phyloP scores from a whole-genome alignment of 306 rosid species.

The Hippophae tibetana region DNA sequence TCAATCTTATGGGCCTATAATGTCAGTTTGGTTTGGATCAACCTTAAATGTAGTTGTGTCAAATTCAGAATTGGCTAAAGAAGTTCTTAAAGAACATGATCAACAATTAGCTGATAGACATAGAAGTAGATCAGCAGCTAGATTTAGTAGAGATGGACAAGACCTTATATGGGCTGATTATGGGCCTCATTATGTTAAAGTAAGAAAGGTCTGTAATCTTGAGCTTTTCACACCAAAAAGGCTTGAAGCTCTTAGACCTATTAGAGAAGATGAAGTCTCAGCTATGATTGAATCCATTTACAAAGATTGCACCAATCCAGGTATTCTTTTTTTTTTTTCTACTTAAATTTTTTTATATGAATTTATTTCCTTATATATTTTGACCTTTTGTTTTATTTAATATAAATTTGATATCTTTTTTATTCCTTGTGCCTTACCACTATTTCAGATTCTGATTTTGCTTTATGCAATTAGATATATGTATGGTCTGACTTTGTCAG shows the following conservation, averaged over 20 bases:
- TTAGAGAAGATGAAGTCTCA: constrained; percentile 81
- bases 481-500: too few species aligned
- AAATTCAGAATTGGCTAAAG: constrained; percentile 48
- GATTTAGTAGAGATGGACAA: constrained; percentile 65
- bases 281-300: constrained; percentile 82
- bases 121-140: constrained; percentile 61
- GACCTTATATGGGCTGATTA: constrained; percentile 94
- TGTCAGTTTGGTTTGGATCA: constrained; percentile 86
- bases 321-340: constrained; percentile 17
- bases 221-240: constrained; percentile 82
- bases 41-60: constrained; percentile 63
- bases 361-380: neutral
- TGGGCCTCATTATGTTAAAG: constrained; percentile 94
- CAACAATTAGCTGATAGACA: constrained; percentile 66
- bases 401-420: neutral
- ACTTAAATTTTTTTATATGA: neutral
- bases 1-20: constrained; percentile 58
- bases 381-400: neutral
- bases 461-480: too few species aligned
- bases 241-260: constrained; percentile 55
- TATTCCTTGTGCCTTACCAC: neutral
- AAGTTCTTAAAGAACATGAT: constrained; percentile 69
- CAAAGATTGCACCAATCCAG: constrained; percentile 36
- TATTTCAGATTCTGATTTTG: too few species aligned
- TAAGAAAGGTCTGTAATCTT: constrained; percentile 78